These are phyloP conservation scores for Plantago major DNA, from an alignment of 257 asterid genomes.

Conservation along the genomic window DNA sequence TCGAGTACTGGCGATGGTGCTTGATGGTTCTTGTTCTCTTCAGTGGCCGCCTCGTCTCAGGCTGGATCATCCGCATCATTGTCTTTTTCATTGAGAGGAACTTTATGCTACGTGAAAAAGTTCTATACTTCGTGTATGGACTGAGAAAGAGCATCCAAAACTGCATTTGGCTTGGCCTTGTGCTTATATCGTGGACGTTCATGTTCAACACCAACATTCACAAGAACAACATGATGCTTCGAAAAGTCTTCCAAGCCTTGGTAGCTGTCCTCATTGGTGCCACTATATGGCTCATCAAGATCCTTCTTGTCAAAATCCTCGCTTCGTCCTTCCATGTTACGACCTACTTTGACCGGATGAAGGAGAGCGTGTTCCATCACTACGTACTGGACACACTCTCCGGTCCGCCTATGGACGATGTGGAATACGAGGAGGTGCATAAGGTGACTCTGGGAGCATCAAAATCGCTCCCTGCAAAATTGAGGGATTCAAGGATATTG, in stretches of 20 bases:
- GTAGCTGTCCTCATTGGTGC: slow-evolving; percentile 43
- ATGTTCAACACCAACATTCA: slow-evolving; percentile 38
- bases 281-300: slow-evolving; percentile 55
- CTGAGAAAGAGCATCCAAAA: slow-evolving; percentile 47
- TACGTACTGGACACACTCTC: slow-evolving; percentile 48
- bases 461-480: slow-evolving; percentile 28
- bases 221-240: slow-evolving; percentile 28
- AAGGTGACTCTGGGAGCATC: slow-evolving; percentile 18
- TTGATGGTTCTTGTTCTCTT: slow-evolving; percentile 40
- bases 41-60: slow-evolving; percentile 58
- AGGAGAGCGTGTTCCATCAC: slow-evolving; percentile 53
- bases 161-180: slow-evolving; percentile 53
- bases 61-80: slow-evolving; percentile 31
- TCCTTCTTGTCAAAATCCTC: slow-evolving; percentile 40
- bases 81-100: slow-evolving; percentile 49
- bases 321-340: slow-evolving; percentile 59
- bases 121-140: slow-evolving; percentile 51
- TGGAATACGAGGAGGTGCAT: slow-evolving; percentile 25
- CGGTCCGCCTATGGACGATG: slow-evolving; percentile 46
- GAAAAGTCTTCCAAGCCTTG: slow-evolving; percentile 36
- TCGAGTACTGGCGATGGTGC: slow-evolving; percentile 50
- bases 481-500: slow-evolving; percentile 28
- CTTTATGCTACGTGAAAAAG: slow-evolving; percentile 53
- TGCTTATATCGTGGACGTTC: slow-evolving; percentile 44
- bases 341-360: slow-evolving; percentile 55